These are phyloP conservation scores for Trichosporon faecale DNA, from an alignment of 1,284 basidiomycete species.

Conservation along the genomic window DNA sequence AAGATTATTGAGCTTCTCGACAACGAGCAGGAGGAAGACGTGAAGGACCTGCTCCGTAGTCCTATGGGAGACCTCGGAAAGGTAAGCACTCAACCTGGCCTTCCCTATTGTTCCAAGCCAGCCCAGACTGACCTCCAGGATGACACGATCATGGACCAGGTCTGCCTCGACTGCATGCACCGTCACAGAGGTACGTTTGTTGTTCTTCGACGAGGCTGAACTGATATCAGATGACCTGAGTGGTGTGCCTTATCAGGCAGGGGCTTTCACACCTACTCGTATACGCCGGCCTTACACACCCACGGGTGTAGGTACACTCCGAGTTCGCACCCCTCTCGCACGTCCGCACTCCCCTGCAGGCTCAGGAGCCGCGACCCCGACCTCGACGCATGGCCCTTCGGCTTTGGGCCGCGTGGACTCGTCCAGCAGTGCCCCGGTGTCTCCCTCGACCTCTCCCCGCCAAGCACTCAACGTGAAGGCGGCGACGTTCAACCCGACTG, in stretches of 20 bases:
- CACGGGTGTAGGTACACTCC: conserved; percentile 48
- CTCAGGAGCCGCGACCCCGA: conserved; percentile 31
- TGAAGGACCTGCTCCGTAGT: conserved; percentile 69
- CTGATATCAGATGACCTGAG: conserved; percentile 46
- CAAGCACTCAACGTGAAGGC: conserved; percentile 64
- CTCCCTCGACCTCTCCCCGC: conserved; percentile 59
- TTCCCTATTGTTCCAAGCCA: background rate
- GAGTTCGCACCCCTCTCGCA: conserved; percentile 44
- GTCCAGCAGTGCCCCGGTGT: conserved; percentile 52
- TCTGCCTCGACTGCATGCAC: conserved; percentile 53
- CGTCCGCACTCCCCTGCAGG: conserved; percentile 42
- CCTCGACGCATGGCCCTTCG: conserved; percentile 51
- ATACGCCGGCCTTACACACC: conserved; percentile 49
- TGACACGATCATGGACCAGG: conserved; percentile 50
- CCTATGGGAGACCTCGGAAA: conserved; percentile 71
- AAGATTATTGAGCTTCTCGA: conserved; percentile 68
- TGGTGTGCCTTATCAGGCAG: conserved; percentile 42
- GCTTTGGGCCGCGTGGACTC: conserved; percentile 22
- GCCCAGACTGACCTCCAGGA: conserved; percentile 34
- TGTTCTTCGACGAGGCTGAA: background rate
- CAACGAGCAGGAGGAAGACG: conserved; percentile 77
- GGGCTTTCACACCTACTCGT: conserved; percentile 43
- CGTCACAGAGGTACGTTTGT: conserved; percentile 57
- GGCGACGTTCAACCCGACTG: conserved; percentile 63
- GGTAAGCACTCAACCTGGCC: conserved; percentile 46